Percentiles rank a stretch among this genome's conserved stretches.
phyloP scores from a whole-genome alignment of 2,329 filamentous ascomycete species.

The Arthrobotrys conoides region DNA sequence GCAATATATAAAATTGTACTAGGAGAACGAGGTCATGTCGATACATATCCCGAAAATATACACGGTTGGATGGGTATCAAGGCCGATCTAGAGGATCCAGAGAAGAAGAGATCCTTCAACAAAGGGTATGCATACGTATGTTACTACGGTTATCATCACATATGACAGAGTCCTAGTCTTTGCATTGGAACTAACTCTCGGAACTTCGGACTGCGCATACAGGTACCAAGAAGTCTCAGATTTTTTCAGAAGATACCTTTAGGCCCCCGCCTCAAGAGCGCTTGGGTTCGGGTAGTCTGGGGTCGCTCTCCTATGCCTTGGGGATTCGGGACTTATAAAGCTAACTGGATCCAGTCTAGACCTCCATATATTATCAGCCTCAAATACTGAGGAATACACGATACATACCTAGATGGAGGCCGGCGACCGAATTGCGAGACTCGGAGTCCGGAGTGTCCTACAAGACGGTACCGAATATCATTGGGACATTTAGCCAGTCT shows the following conservation, averaged over 20 bases:
- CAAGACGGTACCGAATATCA: no score
- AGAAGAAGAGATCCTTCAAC: slow-evolving; percentile 22
- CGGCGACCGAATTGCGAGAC: no score
- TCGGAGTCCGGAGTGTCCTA: no score
- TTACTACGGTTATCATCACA: background rate
- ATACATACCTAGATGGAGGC: no score
- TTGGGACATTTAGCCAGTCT: no score
- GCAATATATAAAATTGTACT: slow-evolving; percentile 33
- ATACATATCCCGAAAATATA: slow-evolving; percentile 37
- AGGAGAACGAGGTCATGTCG: slow-evolving; percentile 26
- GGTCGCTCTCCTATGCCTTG: no score
- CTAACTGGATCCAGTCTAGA: no score
- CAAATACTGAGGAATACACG: no score
- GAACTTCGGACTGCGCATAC: background rate
- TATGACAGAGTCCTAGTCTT: background rate
- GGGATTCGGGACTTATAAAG: no score
- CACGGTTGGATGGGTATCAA: slow-evolving; percentile 53
- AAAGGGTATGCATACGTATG: slow-evolving; percentile 40
- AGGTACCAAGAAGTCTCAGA: slow-evolving; percentile 46
- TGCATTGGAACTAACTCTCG: background rate
- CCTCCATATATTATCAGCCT: no score
- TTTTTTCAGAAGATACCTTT: slow-evolving; percentile 40
- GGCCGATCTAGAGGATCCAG: slow-evolving; percentile 18
- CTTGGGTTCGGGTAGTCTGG: no score
- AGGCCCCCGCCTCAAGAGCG: no score